Base-by-base conservation (phyloP, 148 eudicot species). In the Cornus suecica region DNA sequence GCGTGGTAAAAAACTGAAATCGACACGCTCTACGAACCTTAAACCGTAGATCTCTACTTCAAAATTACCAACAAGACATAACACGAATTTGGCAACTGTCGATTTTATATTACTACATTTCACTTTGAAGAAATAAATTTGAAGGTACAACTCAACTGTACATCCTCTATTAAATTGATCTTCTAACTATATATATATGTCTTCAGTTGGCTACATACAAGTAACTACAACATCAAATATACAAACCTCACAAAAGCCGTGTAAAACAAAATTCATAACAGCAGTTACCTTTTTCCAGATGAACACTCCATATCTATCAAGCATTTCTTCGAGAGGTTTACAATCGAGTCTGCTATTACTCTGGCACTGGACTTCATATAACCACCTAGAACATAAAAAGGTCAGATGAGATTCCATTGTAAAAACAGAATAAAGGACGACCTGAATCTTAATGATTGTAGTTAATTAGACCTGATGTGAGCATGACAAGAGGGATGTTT, bases 331-430 rank as follows among this genome's bases (percentile, higher is more conserved):
- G 90, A 85, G 41, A 95, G 88, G 77, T 95, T 95, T 28, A 77
- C 83, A 15, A 95, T 89, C 27, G 97, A 95, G 82, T 95, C 94
- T 8, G 97, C 97, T 20, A 92, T 95, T 60, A 95, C 92, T 73
- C 84, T 83, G 20, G 99, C 99, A 70, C 94, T 95, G 45, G 97
- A 95, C 81, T 92, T 95, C 97, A 91, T 90, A 75, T 95, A 95
- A 68, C 99, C 99, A 69, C 99, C 99, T 95, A 82, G 32, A 72
- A 72, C 0, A 41, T 58, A 30, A 13, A 69, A 67, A 16, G 2
- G 4, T 20, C 9, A 68, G 10, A 26, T 56, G 22, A 27, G 51
- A 65, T 24, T 27, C 16, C 22, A 13, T 48, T 48, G 54, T 18
- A 11, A 48, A 16, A 48, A 52, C 23, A 78, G n/a, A 4, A 25